Percentiles rank a stretch among this genome's conserved stretches.
Conservation (phyloP, 805 yeast genomes). For the Spathaspora boniae region DNA sequence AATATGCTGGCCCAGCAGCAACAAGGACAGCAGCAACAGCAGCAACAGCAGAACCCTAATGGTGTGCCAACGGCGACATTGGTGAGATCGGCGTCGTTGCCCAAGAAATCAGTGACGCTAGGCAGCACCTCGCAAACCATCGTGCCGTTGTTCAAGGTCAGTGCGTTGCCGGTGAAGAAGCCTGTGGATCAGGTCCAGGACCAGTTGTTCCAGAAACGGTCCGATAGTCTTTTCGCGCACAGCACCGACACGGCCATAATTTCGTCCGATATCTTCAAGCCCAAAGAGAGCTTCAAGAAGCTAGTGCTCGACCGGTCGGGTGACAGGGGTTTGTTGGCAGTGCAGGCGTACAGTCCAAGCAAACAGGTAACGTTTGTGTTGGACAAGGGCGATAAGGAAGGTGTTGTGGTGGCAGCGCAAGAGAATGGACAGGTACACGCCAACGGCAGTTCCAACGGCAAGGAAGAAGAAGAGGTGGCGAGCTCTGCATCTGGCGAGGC, state of each 20-base stretch:
- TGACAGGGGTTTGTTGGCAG: slow-evolving; percentile 8
- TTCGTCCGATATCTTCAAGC: slow-evolving; percentile 68
- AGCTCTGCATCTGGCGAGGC: neutral
- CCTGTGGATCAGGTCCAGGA: slow-evolving; percentile 9
- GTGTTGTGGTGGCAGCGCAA: slow-evolving; percentile 11
- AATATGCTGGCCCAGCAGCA: slow-evolving; percentile 15
- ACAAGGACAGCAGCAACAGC: slow-evolving; percentile 7
- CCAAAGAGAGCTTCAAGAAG: slow-evolving; percentile 51
- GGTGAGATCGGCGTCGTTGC: slow-evolving; percentile 15
- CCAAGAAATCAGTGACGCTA: slow-evolving; percentile 59
- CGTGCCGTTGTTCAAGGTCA: slow-evolving; percentile 47
- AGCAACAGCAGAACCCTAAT: slow-evolving; percentile 3
- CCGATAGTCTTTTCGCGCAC: slow-evolving; percentile 29
- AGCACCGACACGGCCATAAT: slow-evolving; percentile 66
- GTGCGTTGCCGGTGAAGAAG: slow-evolving; percentile 16
- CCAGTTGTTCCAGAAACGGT: slow-evolving; percentile 9
- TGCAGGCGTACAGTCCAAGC: slow-evolving; percentile 10
- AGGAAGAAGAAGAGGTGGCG: neutral
- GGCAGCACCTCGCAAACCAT: slow-evolving; percentile 48
- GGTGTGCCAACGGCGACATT: slow-evolving; percentile 25
- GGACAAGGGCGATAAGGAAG: slow-evolving; percentile 4
- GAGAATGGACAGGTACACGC: too few species aligned
- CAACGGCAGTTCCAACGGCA: neutral
- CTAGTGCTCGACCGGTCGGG: slow-evolving; percentile 49
- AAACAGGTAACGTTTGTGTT: slow-evolving; percentile 17